Evolutionary conservation across 1,284 basidiomycete species (phyloP).

Genomic region (Rhodotorula glutinis): DNA sequence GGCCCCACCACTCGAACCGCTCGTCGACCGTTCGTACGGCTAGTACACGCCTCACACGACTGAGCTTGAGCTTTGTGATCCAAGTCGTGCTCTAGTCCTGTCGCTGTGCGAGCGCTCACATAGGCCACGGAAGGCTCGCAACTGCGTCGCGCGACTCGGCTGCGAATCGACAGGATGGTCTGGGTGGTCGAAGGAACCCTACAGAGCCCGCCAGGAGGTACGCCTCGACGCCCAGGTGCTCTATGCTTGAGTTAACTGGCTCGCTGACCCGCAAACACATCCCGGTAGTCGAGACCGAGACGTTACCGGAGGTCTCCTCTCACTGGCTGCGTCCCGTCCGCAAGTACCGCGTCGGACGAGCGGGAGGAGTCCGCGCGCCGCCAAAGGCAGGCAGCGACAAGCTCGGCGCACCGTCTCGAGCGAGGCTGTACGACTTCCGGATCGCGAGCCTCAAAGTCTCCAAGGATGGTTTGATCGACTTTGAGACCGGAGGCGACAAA

Average conservation of each 20-base stretch:
- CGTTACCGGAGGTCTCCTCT: background rate
- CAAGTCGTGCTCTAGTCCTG: no score
- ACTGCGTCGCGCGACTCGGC: no score
- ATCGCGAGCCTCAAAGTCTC: constrained; percentile 19
- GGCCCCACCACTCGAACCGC: no score
- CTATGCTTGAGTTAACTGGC: background rate
- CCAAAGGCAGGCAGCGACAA: background rate
- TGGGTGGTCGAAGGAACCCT: constrained; percentile 32
- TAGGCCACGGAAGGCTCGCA: no score
- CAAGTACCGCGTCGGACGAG: constrained; percentile 29
- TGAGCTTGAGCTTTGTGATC: no score
- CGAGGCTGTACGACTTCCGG: constrained; percentile 22
- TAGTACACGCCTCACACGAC: no score
- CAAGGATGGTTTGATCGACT: constrained; percentile 25
- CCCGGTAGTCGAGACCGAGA: constrained; percentile 4
- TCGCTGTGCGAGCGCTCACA: no score
- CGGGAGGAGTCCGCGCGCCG: constrained; percentile 1
- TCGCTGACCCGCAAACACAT: no score
- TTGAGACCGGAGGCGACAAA: constrained; percentile 11
- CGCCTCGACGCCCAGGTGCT: no score
- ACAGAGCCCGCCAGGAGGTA: constrained; percentile 7
- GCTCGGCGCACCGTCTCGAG: constrained; percentile 2
- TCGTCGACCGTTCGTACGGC: no score
- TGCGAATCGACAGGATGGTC: constrained; percentile 21
- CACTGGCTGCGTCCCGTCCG: constrained; percentile 31